A percentile compares a stretch with the other conserved stretches of the same genome.
Evolutionary conservation across 495 filamentous ascomycete genomes (phyloP).

Genomic region (Peziza echinospora): DNA sequence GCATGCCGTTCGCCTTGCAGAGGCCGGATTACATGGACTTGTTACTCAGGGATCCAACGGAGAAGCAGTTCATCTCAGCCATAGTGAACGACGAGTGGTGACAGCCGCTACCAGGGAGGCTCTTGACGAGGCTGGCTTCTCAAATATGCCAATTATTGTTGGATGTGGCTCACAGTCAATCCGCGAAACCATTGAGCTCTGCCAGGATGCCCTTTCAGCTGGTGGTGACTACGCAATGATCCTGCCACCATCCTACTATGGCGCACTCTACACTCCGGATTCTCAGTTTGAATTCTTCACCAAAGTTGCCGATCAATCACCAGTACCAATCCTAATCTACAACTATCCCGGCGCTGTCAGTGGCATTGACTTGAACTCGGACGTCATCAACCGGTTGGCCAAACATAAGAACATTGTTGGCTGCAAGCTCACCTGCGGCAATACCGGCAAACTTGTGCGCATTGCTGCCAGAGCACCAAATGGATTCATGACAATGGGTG

Average conservation of each 20-base stretch:
- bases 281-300: slow-evolving; percentile 52
- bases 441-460: slow-evolving; percentile 76
- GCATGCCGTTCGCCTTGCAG: slow-evolving; percentile 66
- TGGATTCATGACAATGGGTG: slow-evolving; percentile 39
- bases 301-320: slow-evolving; percentile 56
- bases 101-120: slow-evolving; percentile 55
- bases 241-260: slow-evolving; percentile 73
- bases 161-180: slow-evolving; percentile 68
- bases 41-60: slow-evolving; percentile 80
- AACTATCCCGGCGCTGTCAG: slow-evolving; percentile 72
- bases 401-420: slow-evolving; percentile 73
- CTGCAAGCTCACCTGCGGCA: slow-evolving; percentile 81
- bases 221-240: slow-evolving; percentile 73
- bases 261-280: slow-evolving; percentile 33
- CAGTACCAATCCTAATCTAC: slow-evolving; percentile 78
- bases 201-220: slow-evolving; percentile 47
- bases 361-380: slow-evolving; percentile 65
- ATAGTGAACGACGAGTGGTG: slow-evolving; percentile 44
- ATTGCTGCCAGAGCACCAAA: slow-evolving; percentile 39
- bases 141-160: slow-evolving; percentile 54
- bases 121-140: slow-evolving; percentile 45
- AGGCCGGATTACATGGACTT: slow-evolving; percentile 57
- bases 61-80: slow-evolving; percentile 62
- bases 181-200: slow-evolving; percentile 65
- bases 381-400: slow-evolving; percentile 51